phyloP scores from a whole-genome alignment of 2,329 filamentous ascomycete genomes.

The Seiridium cupressi region DNA sequence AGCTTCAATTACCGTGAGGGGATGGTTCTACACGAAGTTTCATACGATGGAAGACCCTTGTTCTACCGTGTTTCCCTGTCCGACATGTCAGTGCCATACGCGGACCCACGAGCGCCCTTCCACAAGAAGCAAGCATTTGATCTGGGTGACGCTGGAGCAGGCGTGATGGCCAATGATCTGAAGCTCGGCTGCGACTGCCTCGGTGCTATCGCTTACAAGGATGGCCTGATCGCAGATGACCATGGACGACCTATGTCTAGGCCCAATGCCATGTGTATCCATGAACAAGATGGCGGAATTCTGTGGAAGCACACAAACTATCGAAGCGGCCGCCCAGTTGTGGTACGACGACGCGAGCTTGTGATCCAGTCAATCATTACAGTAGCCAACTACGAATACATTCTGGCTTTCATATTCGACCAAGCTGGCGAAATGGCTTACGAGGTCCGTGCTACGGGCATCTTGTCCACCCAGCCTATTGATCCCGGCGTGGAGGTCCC shows the following conservation, averaged over 20 bases:
- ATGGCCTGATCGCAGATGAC: slow-evolving; percentile 49
- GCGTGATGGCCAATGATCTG: slow-evolving; percentile 64
- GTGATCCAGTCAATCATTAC: slow-evolving; percentile 69
- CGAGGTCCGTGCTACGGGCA: slow-evolving; percentile 65
- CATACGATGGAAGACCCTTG: slow-evolving; percentile 57
- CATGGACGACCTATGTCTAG: slow-evolving; percentile 52
- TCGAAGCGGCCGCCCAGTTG: slow-evolving; percentile 59
- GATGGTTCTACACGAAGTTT: slow-evolving; percentile 59
- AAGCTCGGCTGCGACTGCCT: slow-evolving; percentile 67
- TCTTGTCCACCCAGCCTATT: slow-evolving; percentile 63
- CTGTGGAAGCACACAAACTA: slow-evolving; percentile 72
- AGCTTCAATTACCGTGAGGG: slow-evolving; percentile 62
- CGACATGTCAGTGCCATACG: slow-evolving; percentile 64
- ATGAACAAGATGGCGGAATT: slow-evolving; percentile 69
- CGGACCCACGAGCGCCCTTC: slow-evolving; percentile 59
- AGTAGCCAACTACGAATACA: slow-evolving; percentile 70
- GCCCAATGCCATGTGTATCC: slow-evolving; percentile 64
- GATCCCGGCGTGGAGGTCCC: slow-evolving; percentile 50
- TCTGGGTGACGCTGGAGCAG: slow-evolving; percentile 65
- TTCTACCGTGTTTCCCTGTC: slow-evolving; percentile 59
- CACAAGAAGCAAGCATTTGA: slow-evolving; percentile 69
- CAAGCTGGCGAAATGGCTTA: slow-evolving; percentile 60
- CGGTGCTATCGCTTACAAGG: slow-evolving; percentile 59
- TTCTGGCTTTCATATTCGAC: slow-evolving; percentile 64
- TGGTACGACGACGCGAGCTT: slow-evolving; percentile 60